Conservation (phyloP, 192 early-diverging fungal genomes). For the Umbelopsis isabellina region DNA sequence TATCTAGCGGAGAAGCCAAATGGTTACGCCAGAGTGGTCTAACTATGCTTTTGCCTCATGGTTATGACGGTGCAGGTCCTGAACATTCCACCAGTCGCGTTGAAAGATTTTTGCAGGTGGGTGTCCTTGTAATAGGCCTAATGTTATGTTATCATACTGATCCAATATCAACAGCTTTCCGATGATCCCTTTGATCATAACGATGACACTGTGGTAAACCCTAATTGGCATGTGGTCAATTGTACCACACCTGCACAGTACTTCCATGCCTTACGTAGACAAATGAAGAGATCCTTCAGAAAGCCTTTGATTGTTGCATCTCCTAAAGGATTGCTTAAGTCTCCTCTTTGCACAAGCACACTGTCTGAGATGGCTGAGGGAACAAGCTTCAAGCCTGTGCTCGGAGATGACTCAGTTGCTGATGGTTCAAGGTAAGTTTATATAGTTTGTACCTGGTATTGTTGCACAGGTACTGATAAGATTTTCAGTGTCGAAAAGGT, state of each 20-base stretch:
- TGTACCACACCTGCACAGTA: slow-evolving; percentile 96
- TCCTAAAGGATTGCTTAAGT: slow-evolving; percentile 72
- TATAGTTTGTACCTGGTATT: background rate
- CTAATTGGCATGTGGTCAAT: slow-evolving; percentile 92
- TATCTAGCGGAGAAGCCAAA: slow-evolving; percentile 87
- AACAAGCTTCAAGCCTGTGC: slow-evolving; percentile 83
- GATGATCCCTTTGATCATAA: slow-evolving; percentile 72
- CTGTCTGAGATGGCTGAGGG: slow-evolving; percentile 85
- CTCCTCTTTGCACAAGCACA: slow-evolving; percentile 64
- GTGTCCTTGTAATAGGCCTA: slow-evolving; percentile 20
- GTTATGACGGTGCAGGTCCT: slow-evolving; percentile 94
- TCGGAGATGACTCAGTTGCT: slow-evolving; percentile 62
- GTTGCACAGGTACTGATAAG: background rate
- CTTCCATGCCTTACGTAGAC: slow-evolving; percentile 94
- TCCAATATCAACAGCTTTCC: slow-evolving; percentile 58
- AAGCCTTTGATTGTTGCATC: slow-evolving; percentile 91
- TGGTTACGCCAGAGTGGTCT: slow-evolving; percentile 93
- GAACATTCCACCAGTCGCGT: slow-evolving; percentile 92
- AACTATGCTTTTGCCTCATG: slow-evolving; percentile 93
- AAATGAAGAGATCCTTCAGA: slow-evolving; percentile 79
- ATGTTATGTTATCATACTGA: background rate
- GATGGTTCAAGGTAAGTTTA: slow-evolving; percentile 40
- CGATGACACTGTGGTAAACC: slow-evolving; percentile 62
- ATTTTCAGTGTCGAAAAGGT: slow-evolving; percentile 60
- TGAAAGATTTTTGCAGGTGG: slow-evolving; percentile 91